phyloP scores from a whole-genome alignment of 2,329 filamentous ascomycete species.

The Ascochyta fabae region DNA sequence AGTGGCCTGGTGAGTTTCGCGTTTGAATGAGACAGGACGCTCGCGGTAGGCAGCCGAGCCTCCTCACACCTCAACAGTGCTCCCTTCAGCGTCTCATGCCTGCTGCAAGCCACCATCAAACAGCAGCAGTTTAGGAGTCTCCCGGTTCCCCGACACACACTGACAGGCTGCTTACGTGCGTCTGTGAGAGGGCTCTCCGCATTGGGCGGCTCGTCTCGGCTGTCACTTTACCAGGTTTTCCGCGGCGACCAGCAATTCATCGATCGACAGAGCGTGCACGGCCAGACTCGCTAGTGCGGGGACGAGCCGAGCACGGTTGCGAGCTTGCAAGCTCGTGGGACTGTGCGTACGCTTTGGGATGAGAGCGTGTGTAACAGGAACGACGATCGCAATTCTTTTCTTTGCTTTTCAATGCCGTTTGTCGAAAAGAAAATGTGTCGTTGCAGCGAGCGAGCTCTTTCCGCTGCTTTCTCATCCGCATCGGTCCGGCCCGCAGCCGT shows the following conservation, averaged over 20 bases:
- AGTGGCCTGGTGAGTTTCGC: slow-evolving; percentile 1
- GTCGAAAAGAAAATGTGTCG: not conserved
- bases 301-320: slow-evolving; percentile 17
- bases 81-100: slow-evolving; percentile 14
- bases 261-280: slow-evolving; percentile 11
- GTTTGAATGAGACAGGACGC: slow-evolving; percentile 12
- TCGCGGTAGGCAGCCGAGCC: slow-evolving; percentile 23
- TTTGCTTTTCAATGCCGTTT: not conserved
- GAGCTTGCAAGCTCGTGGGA: slow-evolving; percentile 7
- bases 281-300: slow-evolving; percentile 11
- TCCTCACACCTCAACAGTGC: slow-evolving; percentile 24
- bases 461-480: not conserved
- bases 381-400: not conserved
- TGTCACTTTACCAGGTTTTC: slow-evolving; percentile 2
- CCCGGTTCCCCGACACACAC: slow-evolving; percentile 10
- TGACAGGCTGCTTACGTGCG: not conserved
- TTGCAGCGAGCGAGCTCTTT: not conserved
- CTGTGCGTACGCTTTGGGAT: slow-evolving; percentile 1
- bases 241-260: not conserved
- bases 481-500: slow-evolving; percentile 25
- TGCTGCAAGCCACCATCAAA: slow-evolving; percentile 6
- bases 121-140: not conserved
- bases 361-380: slow-evolving; percentile 2
- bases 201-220: slow-evolving; percentile 2
- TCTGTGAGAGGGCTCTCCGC: not conserved